These are phyloP conservation scores for Melaleuca quinquenervia DNA, from an alignment of 345 rosid species.

Conservation along the genomic window DNA sequence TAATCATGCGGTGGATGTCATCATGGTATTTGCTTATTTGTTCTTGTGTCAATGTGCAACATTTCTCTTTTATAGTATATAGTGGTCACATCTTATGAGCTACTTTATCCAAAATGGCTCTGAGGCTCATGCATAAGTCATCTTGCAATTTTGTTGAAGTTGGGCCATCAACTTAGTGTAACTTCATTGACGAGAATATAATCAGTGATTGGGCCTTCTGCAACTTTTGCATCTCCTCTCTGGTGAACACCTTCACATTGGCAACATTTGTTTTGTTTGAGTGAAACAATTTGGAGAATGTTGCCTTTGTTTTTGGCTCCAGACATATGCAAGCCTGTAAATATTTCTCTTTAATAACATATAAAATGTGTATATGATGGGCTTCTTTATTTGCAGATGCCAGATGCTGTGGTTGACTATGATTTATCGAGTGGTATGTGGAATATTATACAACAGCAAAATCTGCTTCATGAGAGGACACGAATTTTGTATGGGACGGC, in stretches of 20 bases:
- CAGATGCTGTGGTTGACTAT: conserved; percentile 92
- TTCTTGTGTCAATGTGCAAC: background rate
- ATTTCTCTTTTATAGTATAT: background rate
- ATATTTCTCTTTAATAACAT: background rate
- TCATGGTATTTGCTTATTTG: background rate
- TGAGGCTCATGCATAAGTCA: background rate
- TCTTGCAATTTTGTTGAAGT: background rate
- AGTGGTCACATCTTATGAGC: background rate
- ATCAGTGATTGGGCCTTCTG: background rate
- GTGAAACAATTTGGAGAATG: background rate
- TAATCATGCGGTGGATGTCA: background rate
- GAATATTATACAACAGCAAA: conserved; percentile 90
- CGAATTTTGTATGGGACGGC: conserved; percentile 68
- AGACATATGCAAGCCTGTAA: background rate
- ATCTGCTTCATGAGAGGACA: conserved; percentile 90
- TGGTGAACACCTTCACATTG: background rate
- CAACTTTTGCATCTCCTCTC: background rate
- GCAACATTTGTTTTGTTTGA: background rate
- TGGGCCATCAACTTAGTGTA: background rate
- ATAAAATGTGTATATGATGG: background rate
- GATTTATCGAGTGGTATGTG: conserved; percentile 73
- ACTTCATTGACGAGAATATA: background rate
- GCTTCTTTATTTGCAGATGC: conserved; percentile 44
- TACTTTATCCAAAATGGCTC: background rate
- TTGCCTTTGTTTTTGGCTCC: background rate